A percentile compares a stretch with the other conserved stretches of the same genome.
These are phyloP conservation scores for Picochlorum sp. DNA, from an alignment of 139 green algal species.

Conservation along the genomic window DNA sequence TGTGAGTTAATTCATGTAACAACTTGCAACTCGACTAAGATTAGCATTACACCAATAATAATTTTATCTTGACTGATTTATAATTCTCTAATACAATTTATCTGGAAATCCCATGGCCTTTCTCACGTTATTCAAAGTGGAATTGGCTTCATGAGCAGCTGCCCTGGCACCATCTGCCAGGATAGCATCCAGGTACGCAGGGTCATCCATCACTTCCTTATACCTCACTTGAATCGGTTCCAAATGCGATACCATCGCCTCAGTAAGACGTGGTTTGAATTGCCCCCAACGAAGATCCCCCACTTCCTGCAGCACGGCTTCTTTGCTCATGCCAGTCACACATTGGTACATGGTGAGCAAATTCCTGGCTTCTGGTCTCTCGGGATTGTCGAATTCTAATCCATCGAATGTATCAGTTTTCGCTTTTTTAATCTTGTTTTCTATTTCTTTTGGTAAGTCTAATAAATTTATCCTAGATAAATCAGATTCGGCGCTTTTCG, in stretches of 20 bases:
- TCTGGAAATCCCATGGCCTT: slow-evolving; percentile 27
- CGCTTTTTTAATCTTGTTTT: slow-evolving; percentile 79
- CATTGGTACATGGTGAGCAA: slow-evolving; percentile 92
- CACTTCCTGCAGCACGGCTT: slow-evolving; percentile 53
- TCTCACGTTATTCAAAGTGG: slow-evolving; percentile 22
- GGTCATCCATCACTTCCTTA: slow-evolving; percentile 22
- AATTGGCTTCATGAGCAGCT: slow-evolving; percentile 7
- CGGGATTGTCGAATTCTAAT: slow-evolving; percentile 77
- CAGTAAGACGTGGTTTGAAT: slow-evolving; percentile 91
- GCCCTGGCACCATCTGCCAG: slow-evolving; percentile 14
- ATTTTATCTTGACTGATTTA: too few species aligned
- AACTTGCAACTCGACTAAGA: too few species aligned
- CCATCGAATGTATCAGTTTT: slow-evolving; percentile 79
- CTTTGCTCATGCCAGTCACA: slow-evolving; percentile 58
- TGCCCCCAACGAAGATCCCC: slow-evolving; percentile 74
- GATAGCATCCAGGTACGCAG: slow-evolving; percentile 31
- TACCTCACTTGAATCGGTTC: slow-evolving; percentile 73
- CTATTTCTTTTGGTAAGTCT: slow-evolving; percentile 70
- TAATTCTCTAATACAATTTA: slow-evolving; percentile 5
- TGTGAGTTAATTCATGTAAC: too few species aligned
- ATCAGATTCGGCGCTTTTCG: slow-evolving; percentile 84
- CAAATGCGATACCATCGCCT: slow-evolving; percentile 88
- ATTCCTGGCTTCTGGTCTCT: slow-evolving; percentile 89
- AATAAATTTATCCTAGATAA: slow-evolving; percentile 87
- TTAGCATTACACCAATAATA: too few species aligned